Evolutionary conservation across 257 asterid genomes (phyloP).

Genomic region (Vinca minor): DNA sequence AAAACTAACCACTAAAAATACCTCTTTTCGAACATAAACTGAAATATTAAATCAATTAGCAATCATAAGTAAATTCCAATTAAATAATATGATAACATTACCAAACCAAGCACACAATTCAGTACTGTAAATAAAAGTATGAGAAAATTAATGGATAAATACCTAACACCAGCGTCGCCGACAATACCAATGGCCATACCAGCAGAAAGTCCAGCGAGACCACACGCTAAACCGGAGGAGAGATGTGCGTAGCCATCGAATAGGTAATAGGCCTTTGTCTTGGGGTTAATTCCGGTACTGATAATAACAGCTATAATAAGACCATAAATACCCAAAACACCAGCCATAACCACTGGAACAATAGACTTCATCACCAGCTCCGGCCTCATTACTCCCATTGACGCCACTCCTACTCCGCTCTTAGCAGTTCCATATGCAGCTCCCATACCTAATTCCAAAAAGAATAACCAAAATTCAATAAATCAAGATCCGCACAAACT

Average conservation of each 20-base stretch:
- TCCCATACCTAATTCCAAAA: slow-evolving; percentile 54
- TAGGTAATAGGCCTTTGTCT: slow-evolving; percentile 67
- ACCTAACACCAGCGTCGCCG: slow-evolving; percentile 92
- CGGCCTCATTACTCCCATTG: no score
- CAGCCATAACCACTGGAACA: slow-evolving; percentile 89
- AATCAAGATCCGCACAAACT: not conserved
- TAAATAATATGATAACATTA: not conserved
- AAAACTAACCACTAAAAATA: not conserved
- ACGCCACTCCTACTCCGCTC: slow-evolving; percentile 85
- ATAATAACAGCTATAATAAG: slow-evolving; percentile 77
- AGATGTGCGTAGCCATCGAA: slow-evolving; percentile 87
- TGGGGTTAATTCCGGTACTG: slow-evolving; percentile 78
- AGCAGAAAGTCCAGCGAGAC: slow-evolving; percentile 78
- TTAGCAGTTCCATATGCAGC: slow-evolving; percentile 83
- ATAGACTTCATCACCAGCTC: slow-evolving; percentile 85
- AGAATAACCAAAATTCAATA: not conserved
- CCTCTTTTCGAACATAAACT: not conserved
- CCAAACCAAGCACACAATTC: not conserved
- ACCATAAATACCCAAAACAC: slow-evolving; percentile 79
- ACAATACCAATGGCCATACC: slow-evolving; percentile 88
- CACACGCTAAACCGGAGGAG: slow-evolving; percentile 73
- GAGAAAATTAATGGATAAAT: slow-evolving; percentile 8
- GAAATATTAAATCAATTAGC: not conserved
- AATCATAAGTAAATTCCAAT: not conserved
- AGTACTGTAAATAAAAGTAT: not conserved